Conservation (phyloP, 345 rosid species). For the Arabis alpina region DNA sequence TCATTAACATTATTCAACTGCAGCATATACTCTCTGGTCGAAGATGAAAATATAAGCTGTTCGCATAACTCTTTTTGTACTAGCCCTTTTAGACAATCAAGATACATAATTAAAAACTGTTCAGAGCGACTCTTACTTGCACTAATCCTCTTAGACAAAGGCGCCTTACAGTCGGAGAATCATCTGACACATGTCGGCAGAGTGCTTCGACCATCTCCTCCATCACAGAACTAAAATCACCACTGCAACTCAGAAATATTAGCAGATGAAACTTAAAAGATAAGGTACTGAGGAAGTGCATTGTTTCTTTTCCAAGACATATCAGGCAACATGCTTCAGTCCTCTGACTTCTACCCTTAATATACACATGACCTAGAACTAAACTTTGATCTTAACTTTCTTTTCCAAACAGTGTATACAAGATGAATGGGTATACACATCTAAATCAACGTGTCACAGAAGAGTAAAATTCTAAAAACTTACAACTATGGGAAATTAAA, state of each 20-base stretch:
- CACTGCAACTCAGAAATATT: slow-evolving; percentile 55
- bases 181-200: slow-evolving; percentile 95
- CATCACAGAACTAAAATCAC: slow-evolving; percentile 69
- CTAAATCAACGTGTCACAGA: not conserved
- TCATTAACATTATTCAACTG: too few species aligned
- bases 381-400: slow-evolving; percentile 7
- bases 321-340: slow-evolving; percentile 7
- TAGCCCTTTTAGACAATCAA: slow-evolving; percentile 20
- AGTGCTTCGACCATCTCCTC: slow-evolving; percentile 95
- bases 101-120: slow-evolving; percentile 10
- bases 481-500: slow-evolving; percentile 8
- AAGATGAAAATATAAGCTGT: not conserved
- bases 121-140: slow-evolving; percentile 55
- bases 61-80: slow-evolving; percentile 18
- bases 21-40: too few species aligned
- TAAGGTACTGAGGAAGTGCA: slow-evolving; percentile 14
- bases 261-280: slow-evolving; percentile 28
- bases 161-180: slow-evolving; percentile 89
- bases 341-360: slow-evolving; percentile 9
- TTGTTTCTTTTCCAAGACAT: slow-evolving; percentile 2
- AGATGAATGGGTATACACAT: not conserved
- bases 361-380: slow-evolving; percentile 18
- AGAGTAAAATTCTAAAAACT: too few species aligned
- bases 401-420: slow-evolving; percentile 9
- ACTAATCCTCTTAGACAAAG: slow-evolving; percentile 95